Evolutionary conservation across 1,139 yeast genomes (phyloP).

Genomic region (Candida pseudoviswanathii): DNA sequence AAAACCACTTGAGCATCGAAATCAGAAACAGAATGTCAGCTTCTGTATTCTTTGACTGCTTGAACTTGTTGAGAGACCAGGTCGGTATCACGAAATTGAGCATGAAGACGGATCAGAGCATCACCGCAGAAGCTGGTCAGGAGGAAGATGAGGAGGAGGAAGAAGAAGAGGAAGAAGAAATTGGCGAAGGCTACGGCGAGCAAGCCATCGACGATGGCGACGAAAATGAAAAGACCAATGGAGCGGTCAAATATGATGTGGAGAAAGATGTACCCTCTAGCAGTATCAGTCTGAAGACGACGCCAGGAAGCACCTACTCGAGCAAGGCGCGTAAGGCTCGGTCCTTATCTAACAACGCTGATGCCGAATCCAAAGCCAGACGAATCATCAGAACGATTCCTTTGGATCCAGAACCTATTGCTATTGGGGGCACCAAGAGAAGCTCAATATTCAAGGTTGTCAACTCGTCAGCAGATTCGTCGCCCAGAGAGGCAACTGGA

Average conservation of each 20-base stretch:
- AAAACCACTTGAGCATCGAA: slow-evolving; percentile 46
- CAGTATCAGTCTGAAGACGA: slow-evolving; percentile 33
- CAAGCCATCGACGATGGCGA: slow-evolving; percentile 27
- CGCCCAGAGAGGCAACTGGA: slow-evolving; percentile 16
- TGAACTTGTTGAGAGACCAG: slow-evolving; percentile 80
- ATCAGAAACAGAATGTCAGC: slow-evolving; percentile 88
- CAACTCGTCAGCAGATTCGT: slow-evolving; percentile 33
- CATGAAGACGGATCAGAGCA: slow-evolving; percentile 29
- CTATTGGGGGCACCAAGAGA: slow-evolving; percentile 35
- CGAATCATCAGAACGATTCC: slow-evolving; percentile 77
- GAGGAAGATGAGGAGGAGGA: slow-evolving; percentile 18
- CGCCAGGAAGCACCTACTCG: slow-evolving; percentile 40
- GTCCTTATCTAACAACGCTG: slow-evolving; percentile 52
- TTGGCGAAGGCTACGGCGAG: slow-evolving; percentile 23
- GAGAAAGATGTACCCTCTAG: slow-evolving; percentile 14
- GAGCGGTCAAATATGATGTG: slow-evolving; percentile 4
- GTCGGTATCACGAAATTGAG: slow-evolving; percentile 79
- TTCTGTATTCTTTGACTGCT: slow-evolving; percentile 86
- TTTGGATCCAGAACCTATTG: slow-evolving; percentile 77
- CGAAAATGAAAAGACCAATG: slow-evolving; percentile 22
- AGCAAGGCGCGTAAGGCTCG: slow-evolving; percentile 42
- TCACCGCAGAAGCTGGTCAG: slow-evolving; percentile 15
- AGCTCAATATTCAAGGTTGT: slow-evolving; percentile 45
- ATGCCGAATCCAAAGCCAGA: slow-evolving; percentile 73
- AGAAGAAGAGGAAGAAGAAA: slow-evolving; percentile 25